These are phyloP conservation scores for Xylariales sp. DNA, from an alignment of 2,329 filamentous ascomycete genomes.

Conservation along the genomic window DNA sequence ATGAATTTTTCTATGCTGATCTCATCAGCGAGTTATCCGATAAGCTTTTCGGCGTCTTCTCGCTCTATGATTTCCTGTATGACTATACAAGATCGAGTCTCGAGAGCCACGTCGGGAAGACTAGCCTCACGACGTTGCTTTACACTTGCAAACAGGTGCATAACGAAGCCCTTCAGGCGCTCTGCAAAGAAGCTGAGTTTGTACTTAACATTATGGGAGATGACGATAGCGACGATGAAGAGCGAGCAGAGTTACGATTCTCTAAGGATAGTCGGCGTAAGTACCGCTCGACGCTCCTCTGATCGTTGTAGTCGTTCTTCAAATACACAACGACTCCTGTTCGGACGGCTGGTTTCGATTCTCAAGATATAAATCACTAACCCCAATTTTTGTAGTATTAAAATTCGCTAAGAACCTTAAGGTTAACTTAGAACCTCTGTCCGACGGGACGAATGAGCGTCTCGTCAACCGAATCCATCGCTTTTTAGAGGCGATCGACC, in stretches of 20 bases:
- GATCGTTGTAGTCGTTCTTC: neutral
- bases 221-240: conserved; percentile 24
- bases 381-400: neutral
- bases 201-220: conserved; percentile 32
- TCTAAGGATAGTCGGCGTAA: conserved; percentile 17
- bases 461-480: conserved; percentile 28
- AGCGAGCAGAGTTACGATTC: conserved; percentile 27
- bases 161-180: conserved; percentile 27
- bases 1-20: conserved; percentile 27
- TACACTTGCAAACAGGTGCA: conserved; percentile 31
- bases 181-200: conserved; percentile 31
- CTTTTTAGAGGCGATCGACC: conserved; percentile 15
- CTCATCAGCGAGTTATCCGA: conserved; percentile 33
- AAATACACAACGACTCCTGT: no score
- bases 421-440: conserved; percentile 27
- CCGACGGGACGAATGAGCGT: conserved; percentile 23
- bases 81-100: conserved; percentile 29
- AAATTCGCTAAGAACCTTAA: conserved; percentile 29
- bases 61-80: conserved; percentile 31
- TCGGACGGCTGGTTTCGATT: neutral
- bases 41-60: conserved; percentile 33
- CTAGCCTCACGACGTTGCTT: conserved; percentile 27
- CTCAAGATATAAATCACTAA: neutral
- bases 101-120: conserved; percentile 33
- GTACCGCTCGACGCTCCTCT: neutral